Conservation (phyloP, 2,329 filamentous ascomycete genomes). For the Periglandula ipomoeae region DNA sequence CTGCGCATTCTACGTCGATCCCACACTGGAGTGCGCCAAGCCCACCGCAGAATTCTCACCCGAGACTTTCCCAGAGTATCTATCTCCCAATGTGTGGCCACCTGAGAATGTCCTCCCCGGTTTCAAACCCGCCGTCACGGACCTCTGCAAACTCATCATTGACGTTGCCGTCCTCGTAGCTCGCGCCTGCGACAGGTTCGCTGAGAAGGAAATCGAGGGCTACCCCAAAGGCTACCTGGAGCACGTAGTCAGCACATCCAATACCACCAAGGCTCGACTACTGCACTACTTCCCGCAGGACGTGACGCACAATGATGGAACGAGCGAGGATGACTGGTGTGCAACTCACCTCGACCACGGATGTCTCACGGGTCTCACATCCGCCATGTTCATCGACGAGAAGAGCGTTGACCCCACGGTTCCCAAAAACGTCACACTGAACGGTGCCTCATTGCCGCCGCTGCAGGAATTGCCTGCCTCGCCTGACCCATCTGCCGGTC, state of each 20-base stretch:
- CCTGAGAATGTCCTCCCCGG: slow-evolving; percentile 57
- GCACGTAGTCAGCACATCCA: slow-evolving; percentile 74
- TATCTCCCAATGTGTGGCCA: slow-evolving; percentile 87
- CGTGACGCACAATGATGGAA: slow-evolving; percentile 15
- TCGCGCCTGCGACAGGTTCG: slow-evolving; percentile 80
- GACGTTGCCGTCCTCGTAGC: slow-evolving; percentile 85
- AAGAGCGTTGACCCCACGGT: slow-evolving; percentile 28
- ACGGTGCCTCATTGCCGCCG: slow-evolving; percentile 29
- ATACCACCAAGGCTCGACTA: slow-evolving; percentile 82
- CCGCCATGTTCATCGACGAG: slow-evolving; percentile 94
- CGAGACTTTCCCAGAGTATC: slow-evolving; percentile 74
- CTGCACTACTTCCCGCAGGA: slow-evolving; percentile 82
- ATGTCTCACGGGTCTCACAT: slow-evolving; percentile 87
- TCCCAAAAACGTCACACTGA: slow-evolving; percentile 14
- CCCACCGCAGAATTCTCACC: slow-evolving; percentile 49
- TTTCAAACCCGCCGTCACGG: slow-evolving; percentile 64
- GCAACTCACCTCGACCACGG: slow-evolving; percentile 85
- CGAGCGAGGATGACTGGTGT: slow-evolving; percentile 81
- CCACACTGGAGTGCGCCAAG: slow-evolving; percentile 49
- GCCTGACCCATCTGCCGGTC: slow-evolving; percentile 73
- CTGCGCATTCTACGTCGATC: slow-evolving; percentile 66
- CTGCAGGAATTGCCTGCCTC: slow-evolving; percentile 65
- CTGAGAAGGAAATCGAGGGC: slow-evolving; percentile 63
- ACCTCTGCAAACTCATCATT: slow-evolving; percentile 76
- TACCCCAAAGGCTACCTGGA: slow-evolving; percentile 78